phyloP scores from a whole-genome alignment of 2,329 filamentous ascomycete genomes.

The Hypoxylon sp. region DNA sequence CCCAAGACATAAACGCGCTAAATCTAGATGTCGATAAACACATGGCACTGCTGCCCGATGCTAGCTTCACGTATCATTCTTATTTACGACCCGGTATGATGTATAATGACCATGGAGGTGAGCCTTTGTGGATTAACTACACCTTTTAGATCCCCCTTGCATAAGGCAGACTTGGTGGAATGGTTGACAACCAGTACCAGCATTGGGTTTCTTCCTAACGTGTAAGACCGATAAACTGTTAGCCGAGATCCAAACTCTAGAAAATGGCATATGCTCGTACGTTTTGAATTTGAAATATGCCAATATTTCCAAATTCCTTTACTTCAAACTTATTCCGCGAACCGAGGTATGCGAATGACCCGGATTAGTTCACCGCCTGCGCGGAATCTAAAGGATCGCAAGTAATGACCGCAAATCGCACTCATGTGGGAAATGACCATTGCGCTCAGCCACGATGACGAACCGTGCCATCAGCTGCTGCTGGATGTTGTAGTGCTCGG shows the following conservation, averaged over 20 bases:
- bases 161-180: constrained; percentile 12
- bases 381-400: constrained; percentile 6
- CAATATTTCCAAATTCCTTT: background rate
- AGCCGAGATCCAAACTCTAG: background rate
- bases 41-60: background rate
- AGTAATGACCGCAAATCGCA: constrained; percentile 26
- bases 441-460: constrained; percentile 18
- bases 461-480: background rate
- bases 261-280: background rate
- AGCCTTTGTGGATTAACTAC: background rate
- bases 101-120: background rate
- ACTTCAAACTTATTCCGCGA: background rate
- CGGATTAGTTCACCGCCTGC: background rate
- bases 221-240: background rate
- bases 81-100: background rate
- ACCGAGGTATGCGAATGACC: constrained; percentile 2
- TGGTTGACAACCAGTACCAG: background rate
- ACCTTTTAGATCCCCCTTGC: background rate
- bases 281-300: background rate
- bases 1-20: background rate
- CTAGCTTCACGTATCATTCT: background rate
- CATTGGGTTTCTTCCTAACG: background rate
- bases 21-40: background rate
- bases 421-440: background rate
- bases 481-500: background rate